Percentiles rank a stretch among this genome's conserved stretches.
Evolutionary conservation across 2,329 filamentous ascomycete genomes (phyloP).

Genomic region (Aspergillus spinulosporus): DNA sequence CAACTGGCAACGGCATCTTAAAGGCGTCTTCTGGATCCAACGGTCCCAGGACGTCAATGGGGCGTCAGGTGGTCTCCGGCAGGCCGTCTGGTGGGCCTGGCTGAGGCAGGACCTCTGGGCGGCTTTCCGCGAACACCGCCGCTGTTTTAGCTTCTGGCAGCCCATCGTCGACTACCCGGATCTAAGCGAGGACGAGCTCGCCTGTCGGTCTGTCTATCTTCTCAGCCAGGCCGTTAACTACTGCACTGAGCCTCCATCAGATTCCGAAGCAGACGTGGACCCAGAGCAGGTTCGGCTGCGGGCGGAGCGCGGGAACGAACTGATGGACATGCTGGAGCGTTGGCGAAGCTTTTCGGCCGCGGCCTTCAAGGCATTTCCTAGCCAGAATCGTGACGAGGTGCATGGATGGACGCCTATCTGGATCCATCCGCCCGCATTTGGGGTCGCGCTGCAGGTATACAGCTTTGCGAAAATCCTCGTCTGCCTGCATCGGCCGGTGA

Average conservation of each 20-base stretch:
- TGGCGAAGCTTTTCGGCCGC: background rate
- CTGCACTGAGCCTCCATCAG: background rate
- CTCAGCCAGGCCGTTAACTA: conserved; percentile 2
- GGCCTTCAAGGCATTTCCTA: background rate
- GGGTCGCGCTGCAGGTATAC: conserved; percentile 1
- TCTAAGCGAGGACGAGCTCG: background rate
- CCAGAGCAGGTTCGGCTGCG: background rate
- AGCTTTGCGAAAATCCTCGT: background rate
- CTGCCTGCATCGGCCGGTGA: background rate
- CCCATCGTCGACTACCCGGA: conserved; percentile 1
- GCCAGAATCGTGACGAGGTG: background rate
- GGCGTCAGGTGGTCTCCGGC: conserved; percentile 56
- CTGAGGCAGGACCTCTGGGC: conserved; percentile 66
- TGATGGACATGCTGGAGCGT: background rate
- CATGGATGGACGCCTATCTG: background rate
- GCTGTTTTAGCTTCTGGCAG: conserved; percentile 59
- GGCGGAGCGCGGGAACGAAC: background rate
- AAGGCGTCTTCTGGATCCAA: conserved; percentile 68
- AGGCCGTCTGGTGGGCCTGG: conserved; percentile 67
- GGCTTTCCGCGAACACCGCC: conserved; percentile 59
- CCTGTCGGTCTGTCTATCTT: background rate
- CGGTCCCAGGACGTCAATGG: conserved; percentile 63
- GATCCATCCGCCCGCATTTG: conserved; percentile 3
- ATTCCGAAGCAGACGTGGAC: background rate
- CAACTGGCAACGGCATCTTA: conserved; percentile 63